Evolutionary conservation across 768 basidiomycete species (phyloP).

Genomic region (Lanmaoa rubissima): DNA sequence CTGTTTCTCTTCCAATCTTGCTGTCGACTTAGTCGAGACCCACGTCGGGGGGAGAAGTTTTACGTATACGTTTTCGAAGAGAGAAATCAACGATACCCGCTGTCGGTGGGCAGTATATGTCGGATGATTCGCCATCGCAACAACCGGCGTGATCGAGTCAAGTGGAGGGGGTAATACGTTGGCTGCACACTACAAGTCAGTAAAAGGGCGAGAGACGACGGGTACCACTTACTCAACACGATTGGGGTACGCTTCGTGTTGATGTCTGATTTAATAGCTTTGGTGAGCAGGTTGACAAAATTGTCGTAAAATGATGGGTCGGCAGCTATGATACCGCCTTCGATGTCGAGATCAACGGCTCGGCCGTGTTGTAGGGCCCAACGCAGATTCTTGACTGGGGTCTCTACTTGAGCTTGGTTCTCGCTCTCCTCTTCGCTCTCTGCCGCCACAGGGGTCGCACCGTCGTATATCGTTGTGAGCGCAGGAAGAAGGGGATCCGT

Average conservation of each 20-base stretch:
- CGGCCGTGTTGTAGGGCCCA: constrained; percentile 65
- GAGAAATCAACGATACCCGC: constrained; percentile 68
- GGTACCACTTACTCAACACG: constrained; percentile 52
- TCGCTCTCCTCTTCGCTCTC: constrained; percentile 19
- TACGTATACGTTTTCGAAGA: constrained; percentile 67
- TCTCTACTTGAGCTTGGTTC: constrained; percentile 28
- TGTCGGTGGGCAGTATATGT: constrained; percentile 71
- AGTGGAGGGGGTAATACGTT: constrained; percentile 81
- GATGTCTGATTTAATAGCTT: constrained; percentile 41
- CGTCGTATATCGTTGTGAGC: constrained; percentile 56
- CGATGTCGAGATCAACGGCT: constrained; percentile 71
- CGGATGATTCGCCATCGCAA: constrained; percentile 77
- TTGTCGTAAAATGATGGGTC: constrained; percentile 58
- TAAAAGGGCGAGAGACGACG: background rate
- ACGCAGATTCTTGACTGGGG: constrained; percentile 52
- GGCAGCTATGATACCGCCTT: constrained; percentile 44
- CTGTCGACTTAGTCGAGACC: constrained; percentile 50
- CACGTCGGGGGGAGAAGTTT: constrained; percentile 78
- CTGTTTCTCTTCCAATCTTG: constrained; percentile 34
- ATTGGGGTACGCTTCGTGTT: constrained; percentile 48
- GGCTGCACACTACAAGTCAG: constrained; percentile 41
- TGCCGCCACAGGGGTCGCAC: constrained; percentile 38
- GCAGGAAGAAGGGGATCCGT: constrained; percentile 19
- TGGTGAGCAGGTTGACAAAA: constrained; percentile 70
- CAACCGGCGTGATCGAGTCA: constrained; percentile 66